Base-by-base conservation (phyloP, 495 filamentous ascomycete genomes). In the Daldinia loculata region DNA sequence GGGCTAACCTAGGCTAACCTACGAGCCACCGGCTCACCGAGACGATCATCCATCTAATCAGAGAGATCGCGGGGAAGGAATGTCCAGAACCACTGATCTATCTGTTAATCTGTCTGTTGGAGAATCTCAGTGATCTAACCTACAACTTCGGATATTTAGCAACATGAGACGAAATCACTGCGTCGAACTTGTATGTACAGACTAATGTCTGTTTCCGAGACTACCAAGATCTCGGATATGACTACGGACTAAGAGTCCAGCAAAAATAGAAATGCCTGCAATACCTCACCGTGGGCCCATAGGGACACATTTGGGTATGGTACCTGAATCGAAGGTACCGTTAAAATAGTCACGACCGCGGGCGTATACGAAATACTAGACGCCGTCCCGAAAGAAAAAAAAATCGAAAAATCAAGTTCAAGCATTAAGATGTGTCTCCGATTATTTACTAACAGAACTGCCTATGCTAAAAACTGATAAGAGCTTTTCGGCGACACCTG, bases 401-500 rank as follows among this genome's bases (percentile, higher is more conserved):
- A 32, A 50, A 26, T 17, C n/a, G 39, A 38, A n/a, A 19, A 61
- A 38, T 6, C 17, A 50, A 27, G 14, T 15, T 53, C 9, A 45
- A 15, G 26, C 51, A 52, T 58, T 26, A 19, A 58, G 45, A 50
- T 26, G 39, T 26, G 14, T 57, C 14, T 52, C 43, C 52, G 19
- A 55, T 61, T 29, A 56, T 59, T 71, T 59, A 48, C 34, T 55
- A 62, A 34, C 58, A 58, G 12, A 43, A 45, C 52, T 27, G 34
- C 52, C 26, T 53, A 45, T 66, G 53, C 52, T 58, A 56, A 61
- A 66, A 67, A 61, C 55, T 60, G 55, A 65, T 48, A 60, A 60
- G 45, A 61, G 32, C 36, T 43, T 45, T 51, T 69, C 70, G 70
- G 66, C 66, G 66, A 66, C 62, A 69, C 51, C 57, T 73, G 63